Evolutionary conservation across 306 rosid genomes (phyloP).

Genomic region (Rubus idaeus): DNA sequence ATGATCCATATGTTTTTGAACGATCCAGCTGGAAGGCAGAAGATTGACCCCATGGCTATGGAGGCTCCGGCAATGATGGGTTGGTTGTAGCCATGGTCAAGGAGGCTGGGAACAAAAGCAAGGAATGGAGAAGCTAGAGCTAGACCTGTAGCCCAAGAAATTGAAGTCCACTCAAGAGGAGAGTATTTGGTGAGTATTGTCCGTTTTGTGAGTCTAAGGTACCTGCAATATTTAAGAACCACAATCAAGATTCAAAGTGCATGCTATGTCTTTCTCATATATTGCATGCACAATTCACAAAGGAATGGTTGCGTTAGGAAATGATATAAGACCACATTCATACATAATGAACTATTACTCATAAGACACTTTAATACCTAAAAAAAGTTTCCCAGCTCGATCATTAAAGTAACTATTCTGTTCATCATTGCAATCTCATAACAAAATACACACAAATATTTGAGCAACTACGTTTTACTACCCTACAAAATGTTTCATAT

Average conservation of each 20-base stretch:
- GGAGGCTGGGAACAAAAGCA: conserved; percentile 52
- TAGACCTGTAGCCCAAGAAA: conserved; percentile 78
- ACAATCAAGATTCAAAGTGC: not conserved
- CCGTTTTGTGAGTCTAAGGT: conserved; percentile 48
- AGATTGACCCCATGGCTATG: conserved; percentile 59
- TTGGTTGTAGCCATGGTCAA: conserved; percentile 59
- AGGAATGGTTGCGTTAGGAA: not conserved
- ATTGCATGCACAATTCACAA: not conserved
- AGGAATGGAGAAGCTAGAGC: conserved; percentile 62
- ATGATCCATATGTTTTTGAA: conserved; percentile 61
- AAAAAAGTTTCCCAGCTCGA: too few relatives aligned
- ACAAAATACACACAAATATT: too few relatives aligned
- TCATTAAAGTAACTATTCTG: too few relatives aligned
- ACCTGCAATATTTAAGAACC: conserved; percentile 45
- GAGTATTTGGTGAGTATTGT: conserved; percentile 46
- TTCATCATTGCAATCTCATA: too few relatives aligned
- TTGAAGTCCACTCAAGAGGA: conserved; percentile 71
- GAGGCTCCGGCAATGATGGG: conserved; percentile 43
- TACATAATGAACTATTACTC: too few relatives aligned
- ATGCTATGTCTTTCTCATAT: too few relatives aligned
- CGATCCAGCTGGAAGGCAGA: conserved; percentile 74
- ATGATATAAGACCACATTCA: too few relatives aligned
- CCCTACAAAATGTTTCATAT: too few relatives aligned
- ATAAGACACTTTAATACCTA: too few relatives aligned
- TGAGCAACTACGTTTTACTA: too few relatives aligned